Conservation (phyloP, 208 protist genomes). For the Acanthamoeba rhysodes region DNA sequence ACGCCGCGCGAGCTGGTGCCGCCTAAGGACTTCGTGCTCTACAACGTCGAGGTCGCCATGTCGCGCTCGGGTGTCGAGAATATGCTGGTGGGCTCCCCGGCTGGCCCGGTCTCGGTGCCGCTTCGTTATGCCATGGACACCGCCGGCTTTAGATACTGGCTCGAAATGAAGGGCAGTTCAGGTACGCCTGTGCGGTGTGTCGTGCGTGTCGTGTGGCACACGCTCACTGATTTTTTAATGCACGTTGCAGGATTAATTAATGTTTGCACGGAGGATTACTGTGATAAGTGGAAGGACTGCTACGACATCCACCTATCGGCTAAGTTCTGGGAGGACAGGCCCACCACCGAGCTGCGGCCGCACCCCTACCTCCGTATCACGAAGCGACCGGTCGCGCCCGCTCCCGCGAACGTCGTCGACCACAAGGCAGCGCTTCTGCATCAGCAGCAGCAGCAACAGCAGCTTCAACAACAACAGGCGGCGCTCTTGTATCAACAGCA, state of each 20-base stretch:
- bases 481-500: no score
- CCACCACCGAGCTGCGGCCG: background rate
- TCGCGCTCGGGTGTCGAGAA: background rate
- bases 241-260: background rate
- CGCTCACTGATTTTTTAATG: no score
- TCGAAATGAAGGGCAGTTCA: background rate
- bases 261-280: background rate
- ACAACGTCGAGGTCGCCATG: background rate
- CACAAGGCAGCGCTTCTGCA: background rate
- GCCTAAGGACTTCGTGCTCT: background rate
- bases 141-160: background rate
- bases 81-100: background rate
- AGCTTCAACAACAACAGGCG: no score
- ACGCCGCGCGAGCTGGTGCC: background rate
- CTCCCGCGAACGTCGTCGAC: background rate
- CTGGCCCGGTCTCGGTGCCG: background rate
- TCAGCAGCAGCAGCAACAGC: no score
- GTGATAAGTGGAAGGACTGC: slow-evolving; percentile 20
- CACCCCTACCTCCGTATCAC: slow-evolving; percentile 3
- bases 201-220: background rate
- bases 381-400: background rate
- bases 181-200: background rate
- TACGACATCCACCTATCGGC: background rate
- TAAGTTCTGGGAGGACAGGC: background rate
- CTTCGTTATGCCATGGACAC: slow-evolving; percentile 15